Evolutionary conservation across 768 basidiomycete species (phyloP).

Genomic region (Trametes gibbosa): DNA sequence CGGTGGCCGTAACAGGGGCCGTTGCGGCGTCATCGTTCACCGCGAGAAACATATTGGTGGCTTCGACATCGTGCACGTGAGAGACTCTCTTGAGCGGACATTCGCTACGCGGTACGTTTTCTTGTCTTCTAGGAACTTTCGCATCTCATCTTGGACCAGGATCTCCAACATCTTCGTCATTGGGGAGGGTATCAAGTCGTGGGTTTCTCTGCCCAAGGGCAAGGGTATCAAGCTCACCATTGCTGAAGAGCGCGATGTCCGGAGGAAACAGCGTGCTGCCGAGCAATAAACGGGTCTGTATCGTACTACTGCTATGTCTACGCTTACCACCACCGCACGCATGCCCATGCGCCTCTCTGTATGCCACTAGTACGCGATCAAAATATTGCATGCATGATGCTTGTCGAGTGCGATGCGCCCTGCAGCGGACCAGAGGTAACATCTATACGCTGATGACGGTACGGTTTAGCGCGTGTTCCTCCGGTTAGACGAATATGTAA

Average conservation of each 20-base stretch:
- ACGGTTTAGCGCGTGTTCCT: too few relatives aligned
- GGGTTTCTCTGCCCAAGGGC: conserved; percentile 95
- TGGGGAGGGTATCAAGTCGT: conserved; percentile 92
- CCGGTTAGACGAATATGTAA: too few relatives aligned
- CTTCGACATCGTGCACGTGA: conserved; percentile 98
- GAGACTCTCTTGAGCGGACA: conserved; percentile 90
- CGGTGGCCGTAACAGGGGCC: conserved; percentile 99
- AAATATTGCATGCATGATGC: conserved; percentile 28
- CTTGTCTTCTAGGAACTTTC: too few relatives aligned
- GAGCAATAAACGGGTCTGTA: conserved; percentile 51
- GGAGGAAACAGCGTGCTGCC: conserved; percentile 69
- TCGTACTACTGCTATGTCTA: conserved; percentile 19
- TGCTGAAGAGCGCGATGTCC: conserved; percentile 91
- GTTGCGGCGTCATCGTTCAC: conserved; percentile 94
- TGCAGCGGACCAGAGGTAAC: too few relatives aligned
- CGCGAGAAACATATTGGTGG: conserved; percentile 97
- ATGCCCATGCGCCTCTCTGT: conserved; percentile 31
- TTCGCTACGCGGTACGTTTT: conserved; percentile 90
- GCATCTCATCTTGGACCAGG: conserved; percentile 38
- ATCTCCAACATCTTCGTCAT: conserved; percentile 98
- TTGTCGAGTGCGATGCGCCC: not conserved
- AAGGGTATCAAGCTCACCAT: conserved; percentile 98
- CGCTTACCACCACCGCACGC: conserved; percentile 20
- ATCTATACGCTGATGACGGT: too few relatives aligned
- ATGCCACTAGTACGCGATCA: conserved; percentile 29